Percentiles rank a stretch among this genome's conserved stretches.
Evolutionary conservation across 768 basidiomycete genomes (phyloP).

Genomic region (Xerocomus brunneocitrinus): DNA sequence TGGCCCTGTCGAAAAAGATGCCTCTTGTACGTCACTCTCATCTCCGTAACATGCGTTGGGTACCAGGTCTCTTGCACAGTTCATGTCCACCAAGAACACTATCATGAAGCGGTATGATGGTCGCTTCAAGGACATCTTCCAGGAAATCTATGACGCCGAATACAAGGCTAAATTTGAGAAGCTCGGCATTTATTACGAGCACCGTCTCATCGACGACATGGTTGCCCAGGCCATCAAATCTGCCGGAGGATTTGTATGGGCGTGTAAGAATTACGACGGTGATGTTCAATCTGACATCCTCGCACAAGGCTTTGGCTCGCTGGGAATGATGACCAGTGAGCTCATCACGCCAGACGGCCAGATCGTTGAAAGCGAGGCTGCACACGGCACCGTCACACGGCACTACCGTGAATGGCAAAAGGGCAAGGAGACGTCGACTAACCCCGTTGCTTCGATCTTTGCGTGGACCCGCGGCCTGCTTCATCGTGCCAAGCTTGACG

Average conservation of each 20-base stretch:
- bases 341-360: conserved; percentile 92
- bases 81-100: conserved; percentile 98
- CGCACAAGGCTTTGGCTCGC: conserved; percentile 92
- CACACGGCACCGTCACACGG: conserved; percentile 94
- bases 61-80: conserved; percentile 38
- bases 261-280: conserved; percentile 77
- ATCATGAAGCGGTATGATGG: conserved; percentile 98
- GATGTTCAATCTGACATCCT: conserved; percentile 91
- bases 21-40: conserved; percentile 47
- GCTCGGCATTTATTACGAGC: conserved; percentile 84
- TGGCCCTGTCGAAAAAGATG: conserved; percentile 80
- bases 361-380: conserved; percentile 92
- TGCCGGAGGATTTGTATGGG: conserved; percentile 85
- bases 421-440: conserved; percentile 96
- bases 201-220: conserved; percentile 97
- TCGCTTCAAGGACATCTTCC: conserved; percentile 98
- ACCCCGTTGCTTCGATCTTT: conserved; percentile 97
- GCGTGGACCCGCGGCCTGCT: conserved; percentile 96
- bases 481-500: conserved; percentile 90
- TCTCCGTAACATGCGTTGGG: conserved; percentile 4
- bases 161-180: conserved; percentile 72
- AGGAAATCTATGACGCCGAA: conserved; percentile 84
- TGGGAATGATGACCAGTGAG: conserved; percentile 99
- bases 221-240: conserved; percentile 98
- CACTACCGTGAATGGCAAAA: conserved; percentile 98